Percentiles rank a stretch among this genome's conserved stretches.
Evolutionary conservation across 108 stramenopile genomes (phyloP).

Genomic region (Chaetoceros tenuissimus): DNA sequence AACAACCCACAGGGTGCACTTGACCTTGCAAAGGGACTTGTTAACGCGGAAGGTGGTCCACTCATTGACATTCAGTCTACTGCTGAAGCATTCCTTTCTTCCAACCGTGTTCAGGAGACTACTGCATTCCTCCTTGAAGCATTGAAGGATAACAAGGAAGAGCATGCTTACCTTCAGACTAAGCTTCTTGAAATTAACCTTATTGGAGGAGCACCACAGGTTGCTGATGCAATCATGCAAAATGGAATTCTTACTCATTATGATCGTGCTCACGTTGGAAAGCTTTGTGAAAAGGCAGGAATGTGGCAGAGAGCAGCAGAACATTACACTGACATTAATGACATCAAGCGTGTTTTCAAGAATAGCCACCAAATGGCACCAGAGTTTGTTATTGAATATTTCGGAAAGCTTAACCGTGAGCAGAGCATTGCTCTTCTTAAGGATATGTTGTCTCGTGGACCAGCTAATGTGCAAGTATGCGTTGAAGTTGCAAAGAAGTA

Average conservation of each 20-base stretch:
- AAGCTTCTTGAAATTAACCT: conserved; percentile 99
- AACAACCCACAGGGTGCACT: conserved; percentile 96
- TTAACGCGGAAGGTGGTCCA: conserved; percentile 87
- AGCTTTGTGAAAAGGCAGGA: conserved; percentile 95
- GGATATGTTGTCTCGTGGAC: conserved; percentile 92
- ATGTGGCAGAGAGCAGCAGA: conserved; percentile 99
- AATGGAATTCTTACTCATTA: conserved; percentile 98
- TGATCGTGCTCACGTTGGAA: conserved; percentile 93
- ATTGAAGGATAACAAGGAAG: conserved; percentile 96
- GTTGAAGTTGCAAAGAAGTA: conserved; percentile 98
- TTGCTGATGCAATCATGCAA: conserved; percentile 99
- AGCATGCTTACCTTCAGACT: conserved; percentile 99
- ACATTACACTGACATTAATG: conserved; percentile 96
- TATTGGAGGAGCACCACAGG: conserved; percentile 96
- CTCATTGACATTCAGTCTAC: conserved; percentile 95
- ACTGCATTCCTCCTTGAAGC: conserved; percentile 98
- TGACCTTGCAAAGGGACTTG: conserved; percentile 94
- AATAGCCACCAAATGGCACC: conserved; percentile 93
- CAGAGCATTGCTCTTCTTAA: conserved; percentile 90
- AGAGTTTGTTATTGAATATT: conserved; percentile 94
- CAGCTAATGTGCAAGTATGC: conserved; percentile 91
- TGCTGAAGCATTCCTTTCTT: conserved; percentile 95
- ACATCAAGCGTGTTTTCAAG: conserved; percentile 98
- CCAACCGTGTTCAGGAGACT: conserved; percentile 95
- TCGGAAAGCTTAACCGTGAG: conserved; percentile 93